These are phyloP conservation scores for Hypoxylon sp. DNA, from an alignment of 2,329 filamentous ascomycete species.

Conservation along the genomic window DNA sequence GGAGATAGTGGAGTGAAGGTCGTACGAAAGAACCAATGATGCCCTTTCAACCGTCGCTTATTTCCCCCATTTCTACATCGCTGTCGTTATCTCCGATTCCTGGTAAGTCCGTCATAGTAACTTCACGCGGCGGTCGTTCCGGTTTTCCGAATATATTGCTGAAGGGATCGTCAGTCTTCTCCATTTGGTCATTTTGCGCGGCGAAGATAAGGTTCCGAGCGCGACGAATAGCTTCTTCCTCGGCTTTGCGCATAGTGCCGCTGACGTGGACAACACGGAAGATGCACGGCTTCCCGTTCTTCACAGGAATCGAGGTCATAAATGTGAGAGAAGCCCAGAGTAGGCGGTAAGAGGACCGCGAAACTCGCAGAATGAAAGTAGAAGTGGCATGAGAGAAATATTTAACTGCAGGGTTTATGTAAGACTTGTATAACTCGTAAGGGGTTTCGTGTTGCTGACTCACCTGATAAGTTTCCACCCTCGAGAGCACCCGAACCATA, in stretches of 20 bases:
- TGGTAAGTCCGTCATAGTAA: conserved; percentile 56
- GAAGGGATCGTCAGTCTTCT: conserved; percentile 52
- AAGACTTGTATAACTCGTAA: conserved; percentile 36
- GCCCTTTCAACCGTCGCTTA: conserved; percentile 51
- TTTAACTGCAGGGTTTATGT: conserved; percentile 74
- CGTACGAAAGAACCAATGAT: conserved; percentile 73
- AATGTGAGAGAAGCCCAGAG: conserved; percentile 92
- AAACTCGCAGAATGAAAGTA: conserved; percentile 90
- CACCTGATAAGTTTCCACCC: conserved; percentile 75
- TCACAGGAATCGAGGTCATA: conserved; percentile 77
- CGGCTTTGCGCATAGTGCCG: conserved; percentile 92
- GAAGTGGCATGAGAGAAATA: conserved; percentile 94
- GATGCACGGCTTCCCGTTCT: conserved; percentile 76
- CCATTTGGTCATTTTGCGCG: conserved; percentile 65
- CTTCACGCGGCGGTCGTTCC: conserved; percentile 43
- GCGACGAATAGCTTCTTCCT: conserved; percentile 88
- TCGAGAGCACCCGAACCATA: conserved; percentile 84
- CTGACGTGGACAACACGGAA: conserved; percentile 89
- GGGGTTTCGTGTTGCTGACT: conserved; percentile 36
- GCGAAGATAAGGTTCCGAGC: conserved; percentile 80
- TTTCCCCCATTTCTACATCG: conserved; percentile 54
- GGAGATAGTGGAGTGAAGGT: conserved; percentile 78
- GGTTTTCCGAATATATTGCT: conserved; percentile 58
- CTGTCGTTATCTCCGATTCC: conserved; percentile 64
- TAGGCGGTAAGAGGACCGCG: conserved; percentile 85